Base-by-base conservation (phyloP, 176 grass and related monocot species). In the Triticum timopheevii region DNA sequence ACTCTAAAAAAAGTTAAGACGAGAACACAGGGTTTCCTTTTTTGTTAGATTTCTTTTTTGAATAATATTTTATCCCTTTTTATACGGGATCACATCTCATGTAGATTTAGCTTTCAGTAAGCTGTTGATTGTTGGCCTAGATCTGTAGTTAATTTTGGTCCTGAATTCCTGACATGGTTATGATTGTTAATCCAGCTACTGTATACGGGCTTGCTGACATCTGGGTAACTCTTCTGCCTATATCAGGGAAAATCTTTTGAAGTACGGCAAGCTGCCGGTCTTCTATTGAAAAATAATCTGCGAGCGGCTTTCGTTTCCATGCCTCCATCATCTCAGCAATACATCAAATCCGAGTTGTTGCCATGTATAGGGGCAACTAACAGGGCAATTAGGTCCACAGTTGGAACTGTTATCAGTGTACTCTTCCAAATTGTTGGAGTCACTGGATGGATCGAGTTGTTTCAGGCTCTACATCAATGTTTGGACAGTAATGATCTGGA, bases 191-290 rank as follows among this genome's bases (percentile, higher is more conserved):
- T 77, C 9, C 39, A 77, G 61, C 22, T 84, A 59, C 35, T 73
- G 35, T 76, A 62, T 56, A 15, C 17, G 3, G 4, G 75, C 61
- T 75, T 36, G 31, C 50, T 90, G 54, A 88, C 79, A 89, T 56
- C 39, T 59, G 20, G 30, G 56, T 74, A 59, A 82, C 80, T 85
- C n/a, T 85, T 47, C 22, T 85, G 35, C 80, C 52, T 86, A 27
- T 88, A 88, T 33, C 83, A 95, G 93, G 93, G 90, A 27, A 90
- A 91, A 85, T 82, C 93, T 64, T 50, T 92, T 65, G 97, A 98
- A 96, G 88, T 94, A 71, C 90, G 97, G 78, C 97, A 98, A 86
- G 97, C 97, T 44, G 97, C 97, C 62, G 97, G 97, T 61, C 82
- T 98, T 73, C 81, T 98, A 13, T 78, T 96, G 20, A 98, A 98